phyloP scores from a whole-genome alignment of 371 early-diverging fungal species.

The Gilbertella persicaria region DNA sequence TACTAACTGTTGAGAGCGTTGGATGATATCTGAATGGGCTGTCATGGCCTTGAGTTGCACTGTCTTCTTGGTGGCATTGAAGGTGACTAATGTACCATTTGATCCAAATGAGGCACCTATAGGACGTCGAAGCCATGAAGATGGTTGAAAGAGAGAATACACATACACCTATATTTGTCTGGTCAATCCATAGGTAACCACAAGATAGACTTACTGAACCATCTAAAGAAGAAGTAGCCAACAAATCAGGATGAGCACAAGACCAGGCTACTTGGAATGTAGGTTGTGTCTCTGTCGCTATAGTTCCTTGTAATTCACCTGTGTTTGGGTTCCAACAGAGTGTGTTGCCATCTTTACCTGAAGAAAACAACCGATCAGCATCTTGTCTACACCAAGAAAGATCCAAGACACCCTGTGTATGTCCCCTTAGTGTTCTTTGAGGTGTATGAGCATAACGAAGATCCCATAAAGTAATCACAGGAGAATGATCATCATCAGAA shows the following conservation, averaged over 20 bases:
- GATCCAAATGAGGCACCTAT: constrained; percentile 90
- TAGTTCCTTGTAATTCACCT: constrained; percentile 75
- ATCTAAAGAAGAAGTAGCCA: constrained; percentile 89
- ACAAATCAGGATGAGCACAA: constrained; percentile 86
- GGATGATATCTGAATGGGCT: constrained; percentile 65
- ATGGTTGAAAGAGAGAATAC: constrained; percentile 59
- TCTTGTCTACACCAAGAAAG: constrained; percentile 94
- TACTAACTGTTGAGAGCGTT: constrained; percentile 67
- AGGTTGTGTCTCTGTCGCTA: constrained; percentile 85
- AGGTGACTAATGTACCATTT: constrained; percentile 84
- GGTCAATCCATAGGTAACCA: not conserved
- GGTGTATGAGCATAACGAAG: constrained; percentile 92
- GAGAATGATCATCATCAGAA: constrained; percentile 87
- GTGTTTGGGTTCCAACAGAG: constrained; percentile 85
- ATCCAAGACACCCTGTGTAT: constrained; percentile 85
- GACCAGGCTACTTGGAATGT: constrained; percentile 94
- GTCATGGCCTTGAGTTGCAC: constrained; percentile 55
- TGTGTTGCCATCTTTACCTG: constrained; percentile 92
- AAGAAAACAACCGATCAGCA: constrained; percentile 81
- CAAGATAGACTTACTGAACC: constrained; percentile 60
- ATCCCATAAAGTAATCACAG: constrained; percentile 90
- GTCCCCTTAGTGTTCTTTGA: constrained; percentile 76
- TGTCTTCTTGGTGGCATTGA: no score
- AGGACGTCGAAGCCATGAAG: constrained; percentile 95
- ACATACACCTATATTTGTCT: no score